Conservation (phyloP, 768 basidiomycete species). For the Russula lepida region DNA sequence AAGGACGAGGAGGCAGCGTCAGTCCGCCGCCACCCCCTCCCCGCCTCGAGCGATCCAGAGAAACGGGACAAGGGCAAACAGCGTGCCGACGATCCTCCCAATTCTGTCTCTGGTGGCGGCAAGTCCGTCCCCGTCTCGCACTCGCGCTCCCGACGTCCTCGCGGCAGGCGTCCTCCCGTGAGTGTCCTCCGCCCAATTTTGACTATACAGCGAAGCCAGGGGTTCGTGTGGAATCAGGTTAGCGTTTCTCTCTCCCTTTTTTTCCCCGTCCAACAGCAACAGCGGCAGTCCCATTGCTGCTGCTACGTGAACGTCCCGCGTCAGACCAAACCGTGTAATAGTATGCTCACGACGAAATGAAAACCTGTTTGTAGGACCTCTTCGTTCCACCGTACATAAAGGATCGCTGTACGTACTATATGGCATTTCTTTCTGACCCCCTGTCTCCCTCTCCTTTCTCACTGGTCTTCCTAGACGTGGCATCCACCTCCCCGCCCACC, state of each 20-base stretch:
- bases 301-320: not conserved
- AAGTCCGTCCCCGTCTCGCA: conserved; percentile 24
- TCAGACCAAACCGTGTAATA: not conserved
- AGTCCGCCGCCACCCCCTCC: not conserved
- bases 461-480: conserved; percentile 47
- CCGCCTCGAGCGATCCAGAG: not conserved
- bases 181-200: conserved; percentile 71
- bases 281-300: not conserved
- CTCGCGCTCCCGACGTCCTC: conserved; percentile 28
- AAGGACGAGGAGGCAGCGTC: not conserved
- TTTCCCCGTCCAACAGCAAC: not conserved
- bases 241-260: conserved; percentile 20
- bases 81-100: conserved; percentile 50
- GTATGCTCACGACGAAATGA: not conserved
- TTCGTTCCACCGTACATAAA: conserved; percentile 87
- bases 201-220: conserved; percentile 81
- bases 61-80: conserved; percentile 50
- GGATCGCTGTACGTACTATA: conserved; percentile 64
- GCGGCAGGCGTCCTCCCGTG: conserved; percentile 46
- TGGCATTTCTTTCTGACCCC: not conserved
- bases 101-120: not conserved
- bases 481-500: conserved; percentile 75
- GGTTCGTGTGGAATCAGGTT: conserved; percentile 89
- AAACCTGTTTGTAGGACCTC: conserved; percentile 45
- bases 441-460: not conserved